phyloP scores from a whole-genome alignment of 768 basidiomycete genomes.

The Collybia sp. region DNA sequence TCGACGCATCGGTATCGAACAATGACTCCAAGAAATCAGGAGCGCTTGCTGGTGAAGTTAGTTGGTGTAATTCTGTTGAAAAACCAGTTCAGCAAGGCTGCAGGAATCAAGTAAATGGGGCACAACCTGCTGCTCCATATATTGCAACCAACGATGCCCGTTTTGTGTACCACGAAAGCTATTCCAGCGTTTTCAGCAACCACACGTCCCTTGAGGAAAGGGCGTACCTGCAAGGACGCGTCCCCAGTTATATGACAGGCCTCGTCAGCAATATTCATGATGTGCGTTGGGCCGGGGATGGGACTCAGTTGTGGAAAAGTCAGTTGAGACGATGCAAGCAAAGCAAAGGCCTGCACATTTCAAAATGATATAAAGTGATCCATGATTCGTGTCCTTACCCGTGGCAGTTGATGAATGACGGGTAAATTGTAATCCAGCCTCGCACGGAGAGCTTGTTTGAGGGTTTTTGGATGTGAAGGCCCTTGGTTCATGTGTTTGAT shows the following conservation, averaged over 20 bases:
- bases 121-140: slow-evolving; percentile 66
- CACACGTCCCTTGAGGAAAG: neutral
- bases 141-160: slow-evolving; percentile 61
- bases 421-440: slow-evolving; percentile 66
- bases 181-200: slow-evolving; percentile 2
- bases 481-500: slow-evolving; percentile 40
- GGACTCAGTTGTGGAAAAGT: slow-evolving; percentile 54
- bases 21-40: slow-evolving; percentile 62
- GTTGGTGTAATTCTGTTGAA: slow-evolving; percentile 66
- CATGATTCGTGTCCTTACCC: slow-evolving; percentile 37
- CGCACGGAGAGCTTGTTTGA: slow-evolving; percentile 49
- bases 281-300: slow-evolving; percentile 56
- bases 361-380: neutral
- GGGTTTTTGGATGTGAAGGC: slow-evolving; percentile 15
- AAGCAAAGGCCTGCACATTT: slow-evolving; percentile 61
- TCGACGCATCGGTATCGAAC: slow-evolving; percentile 40
- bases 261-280: slow-evolving; percentile 57
- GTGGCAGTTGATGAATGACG: slow-evolving; percentile 59
- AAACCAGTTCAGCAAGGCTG: neutral
- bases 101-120: neutral
- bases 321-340: slow-evolving; percentile 51
- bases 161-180: slow-evolving; percentile 73
- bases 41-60: slow-evolving; percentile 71
- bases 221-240: slow-evolving; percentile 50
- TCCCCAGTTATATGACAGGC: slow-evolving; percentile 62